Percentiles rank a stretch among this genome's conserved stretches.
Conservation (phyloP, 805 yeast species). For the Hemisphaericaspora nanyangensis region DNA sequence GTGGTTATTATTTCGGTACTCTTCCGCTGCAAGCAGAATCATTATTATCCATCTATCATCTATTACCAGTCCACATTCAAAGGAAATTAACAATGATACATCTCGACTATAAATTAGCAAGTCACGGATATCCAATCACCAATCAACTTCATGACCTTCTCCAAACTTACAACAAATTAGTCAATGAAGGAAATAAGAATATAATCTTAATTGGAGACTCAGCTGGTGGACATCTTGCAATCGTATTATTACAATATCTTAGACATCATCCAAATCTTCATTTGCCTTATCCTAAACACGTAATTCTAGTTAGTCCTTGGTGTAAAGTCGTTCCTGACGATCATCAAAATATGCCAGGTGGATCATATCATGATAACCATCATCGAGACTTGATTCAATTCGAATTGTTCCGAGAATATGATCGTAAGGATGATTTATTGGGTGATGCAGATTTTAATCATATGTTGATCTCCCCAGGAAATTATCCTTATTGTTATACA, state of each 20-base stretch:
- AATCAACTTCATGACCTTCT: slow-evolving; percentile 28
- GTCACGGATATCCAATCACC: slow-evolving; percentile 29
- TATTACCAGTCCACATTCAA: slow-evolving; percentile 19
- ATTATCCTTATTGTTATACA: slow-evolving; percentile 13
- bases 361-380: slow-evolving; percentile 30
- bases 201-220: slow-evolving; percentile 39
- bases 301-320: slow-evolving; percentile 37
- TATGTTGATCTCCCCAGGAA: slow-evolving; percentile 22
- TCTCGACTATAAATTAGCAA: slow-evolving; percentile 30
- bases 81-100: slow-evolving; percentile 21
- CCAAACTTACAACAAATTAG: slow-evolving; percentile 20
- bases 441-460: slow-evolving; percentile 12
- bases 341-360: slow-evolving; percentile 22
- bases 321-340: slow-evolving; percentile 23
- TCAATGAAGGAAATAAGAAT: slow-evolving; percentile 21
- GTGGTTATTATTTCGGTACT: slow-evolving; percentile 33
- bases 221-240: slow-evolving; percentile 38
- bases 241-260: slow-evolving; percentile 27
- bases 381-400: slow-evolving; percentile 17
- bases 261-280: slow-evolving; percentile 9
- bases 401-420: slow-evolving; percentile 8
- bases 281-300: slow-evolving; percentile 21
- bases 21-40: slow-evolving; percentile 28
- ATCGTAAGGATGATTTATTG: not conserved
- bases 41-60: slow-evolving; percentile 23